phyloP scores from a whole-genome alignment of 2,329 filamentous ascomycete species.

The Paraphaeosphaeria minitans region DNA sequence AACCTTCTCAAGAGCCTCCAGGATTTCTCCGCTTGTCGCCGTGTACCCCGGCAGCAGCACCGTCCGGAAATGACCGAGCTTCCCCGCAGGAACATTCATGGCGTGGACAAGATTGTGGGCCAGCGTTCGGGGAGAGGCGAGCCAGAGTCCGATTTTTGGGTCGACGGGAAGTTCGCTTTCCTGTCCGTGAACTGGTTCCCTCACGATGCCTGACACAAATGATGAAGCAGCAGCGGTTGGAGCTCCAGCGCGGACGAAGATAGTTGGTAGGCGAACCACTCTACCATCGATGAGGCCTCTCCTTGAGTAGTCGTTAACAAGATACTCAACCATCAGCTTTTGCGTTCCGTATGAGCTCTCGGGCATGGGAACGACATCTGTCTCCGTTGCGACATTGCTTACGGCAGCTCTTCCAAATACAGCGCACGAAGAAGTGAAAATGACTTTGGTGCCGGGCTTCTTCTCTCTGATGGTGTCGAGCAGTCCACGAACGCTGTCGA shows the following conservation, averaged over 20 bases:
- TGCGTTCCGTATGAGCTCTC: slow-evolving; percentile 67
- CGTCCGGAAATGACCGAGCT: slow-evolving; percentile 58
- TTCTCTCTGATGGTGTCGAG: slow-evolving; percentile 58
- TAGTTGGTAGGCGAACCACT: slow-evolving; percentile 64
- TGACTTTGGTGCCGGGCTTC: slow-evolving; percentile 61
- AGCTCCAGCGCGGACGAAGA: slow-evolving; percentile 64
- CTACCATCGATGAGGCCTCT: slow-evolving; percentile 64
- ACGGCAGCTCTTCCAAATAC: slow-evolving; percentile 66
- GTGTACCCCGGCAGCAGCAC: slow-evolving; percentile 61
- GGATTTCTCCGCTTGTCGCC: slow-evolving; percentile 61
- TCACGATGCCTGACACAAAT: slow-evolving; percentile 67
- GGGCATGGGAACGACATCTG: slow-evolving; percentile 61
- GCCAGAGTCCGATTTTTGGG: slow-evolving; percentile 61
- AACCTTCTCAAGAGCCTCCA: slow-evolving; percentile 61
- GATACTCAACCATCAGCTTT: slow-evolving; percentile 66
- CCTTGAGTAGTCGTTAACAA: slow-evolving; percentile 68
- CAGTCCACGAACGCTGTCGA: slow-evolving; percentile 62
- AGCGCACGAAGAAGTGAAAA: slow-evolving; percentile 67
- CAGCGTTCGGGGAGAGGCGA: slow-evolving; percentile 61
- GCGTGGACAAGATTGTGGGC: slow-evolving; percentile 61
- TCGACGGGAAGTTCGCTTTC: slow-evolving; percentile 58
- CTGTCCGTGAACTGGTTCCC: slow-evolving; percentile 64
- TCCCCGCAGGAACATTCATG: slow-evolving; percentile 55
- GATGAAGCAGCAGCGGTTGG: slow-evolving; percentile 67
- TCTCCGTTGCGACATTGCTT: slow-evolving; percentile 40